Conservation (phyloP, 257 asterid genomes). For the Gentiana macrophylla region DNA sequence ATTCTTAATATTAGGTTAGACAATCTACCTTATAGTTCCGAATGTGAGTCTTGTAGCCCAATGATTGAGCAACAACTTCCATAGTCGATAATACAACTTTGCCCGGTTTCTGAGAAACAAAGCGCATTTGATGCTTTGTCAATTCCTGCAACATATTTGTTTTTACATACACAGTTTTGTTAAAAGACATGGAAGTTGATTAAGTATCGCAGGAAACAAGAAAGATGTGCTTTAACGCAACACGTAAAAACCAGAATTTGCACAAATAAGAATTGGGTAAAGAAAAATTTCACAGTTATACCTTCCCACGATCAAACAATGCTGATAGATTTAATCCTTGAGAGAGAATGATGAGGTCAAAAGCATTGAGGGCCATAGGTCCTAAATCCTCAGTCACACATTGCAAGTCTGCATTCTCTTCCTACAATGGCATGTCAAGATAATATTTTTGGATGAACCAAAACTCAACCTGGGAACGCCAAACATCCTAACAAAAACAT, state of each 20-base stretch:
- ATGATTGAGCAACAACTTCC: slow-evolving; percentile 98
- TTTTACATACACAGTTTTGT: too few species aligned
- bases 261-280: too few species aligned
- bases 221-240: too few species aligned
- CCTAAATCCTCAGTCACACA: slow-evolving; percentile 52
- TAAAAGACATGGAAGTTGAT: too few species aligned
- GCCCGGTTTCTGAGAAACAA: slow-evolving; percentile 86
- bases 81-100: slow-evolving; percentile 79
- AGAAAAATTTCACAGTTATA: slow-evolving; percentile 13
- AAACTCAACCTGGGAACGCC: background rate
- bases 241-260: too few species aligned
- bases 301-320: slow-evolving; percentile 81
- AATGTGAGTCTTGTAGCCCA: slow-evolving; percentile 98
- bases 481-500: background rate
- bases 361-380: slow-evolving; percentile 89
- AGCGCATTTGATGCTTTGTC: slow-evolving; percentile 73
- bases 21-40: slow-evolving; percentile 78
- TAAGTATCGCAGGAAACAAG: too few species aligned
- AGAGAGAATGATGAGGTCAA: slow-evolving; percentile 88
- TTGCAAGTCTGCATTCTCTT: slow-evolving; percentile 43
- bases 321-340: slow-evolving; percentile 90
- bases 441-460: background rate
- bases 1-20: background rate
- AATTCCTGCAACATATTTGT: slow-evolving; percentile 40
- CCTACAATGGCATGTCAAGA: slow-evolving; percentile 32